Evolutionary conservation across 768 basidiomycete species (phyloP), one percentile per base, ranked within the genome.

Genomic region (Sporobolomyces pararoseus): DNA sequence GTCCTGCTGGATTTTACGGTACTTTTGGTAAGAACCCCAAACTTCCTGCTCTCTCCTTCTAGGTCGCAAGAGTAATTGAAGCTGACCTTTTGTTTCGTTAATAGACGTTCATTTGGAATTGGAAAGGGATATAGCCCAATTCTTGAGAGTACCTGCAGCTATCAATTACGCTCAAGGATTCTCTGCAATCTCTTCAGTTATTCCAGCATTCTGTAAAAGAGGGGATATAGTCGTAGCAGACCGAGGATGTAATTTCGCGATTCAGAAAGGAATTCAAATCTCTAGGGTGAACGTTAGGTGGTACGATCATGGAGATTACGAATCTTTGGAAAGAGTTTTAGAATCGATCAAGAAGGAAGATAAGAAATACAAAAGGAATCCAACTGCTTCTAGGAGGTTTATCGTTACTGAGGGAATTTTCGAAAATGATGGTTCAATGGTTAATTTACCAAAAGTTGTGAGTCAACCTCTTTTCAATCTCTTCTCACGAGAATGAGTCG

Each of bases 181-280:
- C 79, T 86, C 90, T 13, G 91, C 92, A 64, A 86, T 91, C 72
- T 87, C 90, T 5, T 95, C 92, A 21, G 91, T 94, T 76, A 96
- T 98, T 68, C 91, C 96, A 0, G 91, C 96, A 1, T 99, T 98
- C 81, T 91, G 89, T 83, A 98, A 99, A 79, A 87, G 95, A 70
- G 94, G 93, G 2, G 95, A 99, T 77, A 86, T 99, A 77, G 94
- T 99, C 76, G 90, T 99, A n/a, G 93, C 92, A 5, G 95, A 99
- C 80, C 87, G 91, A n/a, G 86, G 88, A n/a, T 87, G 93, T 75
- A 95, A 90, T 80, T 92, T 98, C 79, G 87, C 90, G 21, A 90
- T 97, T 63, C 94, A 97, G 79, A 95, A 93, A 80, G 96, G 95
- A 23, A 86, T 98, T 34, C 89, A 95, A 78, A 91, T 97, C 68